Evolutionary conservation across 2,329 filamentous ascomycete genomes (phyloP).

Genomic region (Calonectria hawksworthii): DNA sequence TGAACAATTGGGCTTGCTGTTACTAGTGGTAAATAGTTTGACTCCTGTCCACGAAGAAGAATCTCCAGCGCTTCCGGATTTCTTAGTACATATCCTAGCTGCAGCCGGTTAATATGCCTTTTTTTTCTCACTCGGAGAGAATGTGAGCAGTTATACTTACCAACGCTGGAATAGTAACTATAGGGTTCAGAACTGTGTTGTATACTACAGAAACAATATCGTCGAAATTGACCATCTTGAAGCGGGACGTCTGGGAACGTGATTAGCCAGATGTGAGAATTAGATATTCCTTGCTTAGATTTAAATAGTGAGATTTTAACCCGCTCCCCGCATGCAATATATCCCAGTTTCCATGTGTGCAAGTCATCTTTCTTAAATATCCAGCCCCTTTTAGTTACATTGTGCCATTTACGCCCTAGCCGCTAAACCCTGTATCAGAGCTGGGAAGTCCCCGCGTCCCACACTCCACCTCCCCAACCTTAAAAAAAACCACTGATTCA

Average conservation of each 20-base stretch:
- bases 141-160: background rate
- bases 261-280: background rate
- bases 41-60: background rate
- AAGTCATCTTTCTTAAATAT: background rate
- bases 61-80: background rate
- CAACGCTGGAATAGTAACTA: background rate
- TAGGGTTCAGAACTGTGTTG: background rate
- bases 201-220: background rate
- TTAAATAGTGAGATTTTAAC: background rate
- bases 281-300: background rate
- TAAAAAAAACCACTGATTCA: constrained; percentile 1
- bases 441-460: background rate
- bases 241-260: background rate
- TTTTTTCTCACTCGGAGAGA: no score
- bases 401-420: background rate
- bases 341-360: background rate
- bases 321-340: background rate
- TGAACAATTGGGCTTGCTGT: background rate
- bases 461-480: background rate
- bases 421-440: background rate
- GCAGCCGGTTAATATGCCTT: background rate
- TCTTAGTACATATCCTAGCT: background rate
- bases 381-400: background rate
- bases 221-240: background rate
- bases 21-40: background rate